Conservation (phyloP, 2,329 filamentous ascomycete genomes). For the Trichoderma sp. region DNA sequence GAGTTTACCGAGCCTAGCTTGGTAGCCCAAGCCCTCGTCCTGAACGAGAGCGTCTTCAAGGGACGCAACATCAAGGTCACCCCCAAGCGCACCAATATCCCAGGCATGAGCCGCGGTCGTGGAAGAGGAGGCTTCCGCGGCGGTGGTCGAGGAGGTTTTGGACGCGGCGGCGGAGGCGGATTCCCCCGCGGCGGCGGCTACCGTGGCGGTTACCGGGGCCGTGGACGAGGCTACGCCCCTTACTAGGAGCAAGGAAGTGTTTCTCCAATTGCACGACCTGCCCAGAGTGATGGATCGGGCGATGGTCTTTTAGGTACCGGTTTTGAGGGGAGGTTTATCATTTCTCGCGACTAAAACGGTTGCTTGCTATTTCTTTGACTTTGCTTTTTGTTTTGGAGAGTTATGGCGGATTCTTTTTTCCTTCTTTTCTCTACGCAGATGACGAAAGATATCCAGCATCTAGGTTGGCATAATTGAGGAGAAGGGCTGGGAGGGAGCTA, state of each 20-base stretch:
- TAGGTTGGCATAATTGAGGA: conserved; percentile 17
- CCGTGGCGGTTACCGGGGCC: conserved; percentile 64
- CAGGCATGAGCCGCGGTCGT: conserved; percentile 84
- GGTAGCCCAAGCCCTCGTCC: conserved; percentile 86
- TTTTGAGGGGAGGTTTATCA: conserved; percentile 12
- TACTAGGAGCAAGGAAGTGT: conserved; percentile 52
- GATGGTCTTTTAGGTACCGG: neutral
- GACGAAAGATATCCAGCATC: conserved; percentile 17
- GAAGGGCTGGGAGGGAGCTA: conserved; percentile 4
- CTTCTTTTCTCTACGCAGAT: neutral
- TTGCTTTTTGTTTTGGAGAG: conserved; percentile 9
- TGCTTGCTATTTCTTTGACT: neutral
- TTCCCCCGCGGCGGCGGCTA: conserved; percentile 57
- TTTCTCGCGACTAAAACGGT: conserved; percentile 5
- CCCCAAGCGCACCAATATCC: conserved; percentile 94
- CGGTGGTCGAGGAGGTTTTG: conserved; percentile 42
- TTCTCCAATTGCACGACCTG: conserved; percentile 24
- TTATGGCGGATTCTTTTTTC: neutral
- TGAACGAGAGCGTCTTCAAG: conserved; percentile 96
- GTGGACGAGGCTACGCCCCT: conserved; percentile 62
- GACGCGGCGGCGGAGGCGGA: conserved; percentile 46
- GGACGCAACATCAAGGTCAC: conserved; percentile 91
- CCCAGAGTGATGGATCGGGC: conserved; percentile 22
- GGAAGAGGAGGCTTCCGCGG: conserved; percentile 55
- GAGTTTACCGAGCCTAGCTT: conserved; percentile 94